Base-by-base conservation (phyloP, 441 rosid genomes). In the Adansonia madagascariensis region DNA sequence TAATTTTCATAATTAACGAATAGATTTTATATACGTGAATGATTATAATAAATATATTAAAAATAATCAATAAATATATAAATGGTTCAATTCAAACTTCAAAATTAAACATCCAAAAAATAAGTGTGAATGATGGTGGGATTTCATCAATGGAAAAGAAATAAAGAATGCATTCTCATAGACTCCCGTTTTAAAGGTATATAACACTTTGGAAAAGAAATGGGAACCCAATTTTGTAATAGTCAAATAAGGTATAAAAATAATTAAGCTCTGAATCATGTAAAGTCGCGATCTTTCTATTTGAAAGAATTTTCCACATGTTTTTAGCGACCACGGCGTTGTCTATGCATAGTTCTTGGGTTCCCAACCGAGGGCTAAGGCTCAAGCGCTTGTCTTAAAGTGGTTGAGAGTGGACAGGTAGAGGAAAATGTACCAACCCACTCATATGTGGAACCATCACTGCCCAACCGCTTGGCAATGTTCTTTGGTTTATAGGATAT, bases 401-500 rank as follows among this genome's bases (percentile, higher is more conserved):
- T 66, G 53, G 17, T 35, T 73, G n/a, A 8, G 14, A 6, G 4
- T 1, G 22, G 17, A 7, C 59, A 69, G 27, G n/a, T n/a, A 20
- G 2, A 31, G 2, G 9, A 4, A 2, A 18, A 15, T 8, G 46
- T 79, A 80, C 82, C 52, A 64, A 57, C 27, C 78, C 84, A 82
- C 82, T 85, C 11, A 47, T 43, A 6, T 8, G 75, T n/a, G 80
- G 66, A 74, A 65, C 62, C 68, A 76, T 31, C 31, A 24, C 44
- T 17, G 24, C 35, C 68, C 76, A 50, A 2, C 82, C 85, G 73
- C 74, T 57, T 78, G 82, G n/a, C 22, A 22, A 4, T 69, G 43
- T 20, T 27, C 18, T 20, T 18, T 55, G 64, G 52, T 73, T 41
- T 31, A n/a, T 18, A 76, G 35, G 55, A 35, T 63, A 4, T 41